These are phyloP conservation scores for Coemansia sp. DNA, from an alignment of 192 early-diverging fungal species.

Conservation along the genomic window DNA sequence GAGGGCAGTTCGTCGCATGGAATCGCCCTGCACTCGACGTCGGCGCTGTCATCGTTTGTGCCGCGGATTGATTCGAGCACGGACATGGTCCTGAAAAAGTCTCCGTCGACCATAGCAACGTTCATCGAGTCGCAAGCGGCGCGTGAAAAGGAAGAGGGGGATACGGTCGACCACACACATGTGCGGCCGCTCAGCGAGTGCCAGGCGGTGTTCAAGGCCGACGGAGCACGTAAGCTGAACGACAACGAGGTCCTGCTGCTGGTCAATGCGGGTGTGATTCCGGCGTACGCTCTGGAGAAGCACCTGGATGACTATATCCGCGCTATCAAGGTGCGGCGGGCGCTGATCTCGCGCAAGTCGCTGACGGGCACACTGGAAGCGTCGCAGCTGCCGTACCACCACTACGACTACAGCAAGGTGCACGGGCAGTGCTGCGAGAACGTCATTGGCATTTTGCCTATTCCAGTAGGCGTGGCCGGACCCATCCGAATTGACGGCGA, in stretches of 20 bases:
- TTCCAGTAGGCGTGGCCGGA: conserved; percentile 90
- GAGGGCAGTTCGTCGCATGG: conserved; percentile 6
- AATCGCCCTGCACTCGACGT: conserved; percentile 35
- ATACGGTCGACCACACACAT: background rate
- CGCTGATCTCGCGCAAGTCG: conserved; percentile 64
- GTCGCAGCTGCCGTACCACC: conserved; percentile 67
- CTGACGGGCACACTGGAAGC: conserved; percentile 58
- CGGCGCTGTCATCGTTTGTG: conserved; percentile 34
- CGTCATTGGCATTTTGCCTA: conserved; percentile 87
- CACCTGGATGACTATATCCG: conserved; percentile 67
- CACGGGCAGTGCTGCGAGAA: conserved; percentile 94
- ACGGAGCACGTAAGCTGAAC: conserved; percentile 43
- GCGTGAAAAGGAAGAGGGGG: background rate
- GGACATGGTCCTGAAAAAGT: conserved; percentile 40
- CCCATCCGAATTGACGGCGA: conserved; percentile 80
- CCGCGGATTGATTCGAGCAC: conserved; percentile 36
- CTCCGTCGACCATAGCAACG: conserved; percentile 17
- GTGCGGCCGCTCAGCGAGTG: conserved; percentile 42
- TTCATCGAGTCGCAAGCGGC: conserved; percentile 8
- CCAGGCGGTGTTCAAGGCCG: conserved; percentile 22
- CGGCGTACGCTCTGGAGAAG: conserved; percentile 87
- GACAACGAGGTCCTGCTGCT: conserved; percentile 77
- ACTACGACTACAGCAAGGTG: conserved; percentile 86
- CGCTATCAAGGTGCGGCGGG: conserved; percentile 78
- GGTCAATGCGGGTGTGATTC: conserved; percentile 65